Conservation (phyloP, 140 eudicot species). For the Bidens hawaiensis region DNA sequence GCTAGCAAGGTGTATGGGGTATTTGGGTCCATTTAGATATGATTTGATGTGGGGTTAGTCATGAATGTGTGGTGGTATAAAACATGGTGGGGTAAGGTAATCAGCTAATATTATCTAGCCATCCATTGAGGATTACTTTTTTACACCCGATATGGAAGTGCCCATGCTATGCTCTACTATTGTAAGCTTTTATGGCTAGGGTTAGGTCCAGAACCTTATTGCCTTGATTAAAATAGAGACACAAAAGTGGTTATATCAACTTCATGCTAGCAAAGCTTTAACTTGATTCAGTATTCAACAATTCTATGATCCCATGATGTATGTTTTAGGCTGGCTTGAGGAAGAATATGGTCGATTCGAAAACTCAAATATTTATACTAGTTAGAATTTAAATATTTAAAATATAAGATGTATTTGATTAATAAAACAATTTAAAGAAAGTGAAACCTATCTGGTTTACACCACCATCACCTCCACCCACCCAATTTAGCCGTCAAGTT, state of each 20-base stretch:
- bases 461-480: no score
- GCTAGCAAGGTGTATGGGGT: background rate
- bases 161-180: slow-evolving; percentile 16
- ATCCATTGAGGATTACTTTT: slow-evolving; percentile 22
- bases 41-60: slow-evolving; percentile 5
- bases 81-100: slow-evolving; percentile 24
- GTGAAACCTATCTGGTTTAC: no score
- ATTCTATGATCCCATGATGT: background rate
- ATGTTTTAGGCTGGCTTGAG: background rate
- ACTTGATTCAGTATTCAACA: background rate
- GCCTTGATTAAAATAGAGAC: slow-evolving; percentile 2
- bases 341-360: background rate
- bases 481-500: no score
- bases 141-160: slow-evolving; percentile 17
- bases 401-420: no score
- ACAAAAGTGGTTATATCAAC: slow-evolving; percentile 9
- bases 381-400: no score
- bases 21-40: background rate
- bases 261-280: background rate
- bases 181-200: slow-evolving; percentile 8
- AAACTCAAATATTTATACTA: no score
- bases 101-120: slow-evolving; percentile 28
- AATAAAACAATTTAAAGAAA: no score
- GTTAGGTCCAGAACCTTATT: slow-evolving; percentile 16
- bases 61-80: slow-evolving; percentile 19